Percentiles rank a stretch among this genome's conserved stretches.
phyloP scores from a whole-genome alignment of 2,329 filamentous ascomycete genomes.

The Ciborinia camelliae region DNA sequence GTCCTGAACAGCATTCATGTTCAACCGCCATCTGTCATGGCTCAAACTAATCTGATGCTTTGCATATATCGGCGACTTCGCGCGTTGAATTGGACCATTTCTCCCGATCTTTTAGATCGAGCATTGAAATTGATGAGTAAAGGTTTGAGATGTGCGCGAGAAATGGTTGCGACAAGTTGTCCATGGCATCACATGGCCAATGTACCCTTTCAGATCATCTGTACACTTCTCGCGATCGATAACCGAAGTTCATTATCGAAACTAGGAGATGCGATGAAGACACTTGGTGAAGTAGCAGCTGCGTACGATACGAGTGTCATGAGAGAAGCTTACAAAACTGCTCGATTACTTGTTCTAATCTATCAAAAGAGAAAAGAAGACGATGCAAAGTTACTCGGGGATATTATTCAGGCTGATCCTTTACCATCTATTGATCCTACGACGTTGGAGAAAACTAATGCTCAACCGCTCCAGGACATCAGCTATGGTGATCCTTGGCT shows the following conservation, averaged over 20 bases:
- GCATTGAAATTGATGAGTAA: neutral
- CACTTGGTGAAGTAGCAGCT: constrained; percentile 12
- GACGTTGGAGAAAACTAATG: neutral
- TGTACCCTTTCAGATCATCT: constrained; percentile 22
- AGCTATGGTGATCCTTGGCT: constrained; percentile 11
- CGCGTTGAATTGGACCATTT: neutral
- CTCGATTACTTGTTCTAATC: constrained; percentile 9
- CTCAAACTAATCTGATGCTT: constrained; percentile 15
- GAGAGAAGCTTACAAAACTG: constrained; percentile 17
- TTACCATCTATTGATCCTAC: neutral
- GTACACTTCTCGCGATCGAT: constrained; percentile 22
- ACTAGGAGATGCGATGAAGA: constrained; percentile 19
- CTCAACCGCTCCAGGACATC: neutral
- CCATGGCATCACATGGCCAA: constrained; percentile 24
- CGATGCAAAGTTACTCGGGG: neutral
- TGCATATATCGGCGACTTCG: constrained; percentile 16
- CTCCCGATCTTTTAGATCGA: neutral
- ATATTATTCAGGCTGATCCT: constrained; percentile 7
- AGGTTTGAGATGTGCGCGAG: constrained; percentile 6
- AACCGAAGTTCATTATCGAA: constrained; percentile 13
- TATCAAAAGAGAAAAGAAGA: constrained; percentile 15
- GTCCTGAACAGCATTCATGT: constrained; percentile 1
- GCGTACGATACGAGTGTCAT: constrained; percentile 14
- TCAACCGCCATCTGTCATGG: constrained; percentile 9
- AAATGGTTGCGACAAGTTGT: neutral